Percentiles rank a stretch among this genome's conserved stretches.
Evolutionary conservation across 2,329 filamentous ascomycete species (phyloP).

Genomic region (Fusarium fujikuroi): DNA sequence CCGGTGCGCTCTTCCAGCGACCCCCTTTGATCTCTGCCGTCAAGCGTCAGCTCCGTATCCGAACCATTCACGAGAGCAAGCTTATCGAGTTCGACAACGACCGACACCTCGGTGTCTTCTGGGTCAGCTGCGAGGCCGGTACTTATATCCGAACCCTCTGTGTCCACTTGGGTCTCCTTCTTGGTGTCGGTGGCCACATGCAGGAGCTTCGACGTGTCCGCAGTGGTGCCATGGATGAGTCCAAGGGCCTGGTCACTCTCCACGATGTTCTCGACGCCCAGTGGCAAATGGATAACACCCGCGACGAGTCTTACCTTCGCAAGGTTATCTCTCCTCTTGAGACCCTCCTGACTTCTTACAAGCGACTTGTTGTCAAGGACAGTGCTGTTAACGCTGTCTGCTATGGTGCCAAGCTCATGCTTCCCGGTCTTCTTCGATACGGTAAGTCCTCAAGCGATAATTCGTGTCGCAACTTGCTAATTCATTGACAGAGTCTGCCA

Average conservation of each 20-base stretch:
- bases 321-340: constrained; percentile 93
- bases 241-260: constrained; percentile 87
- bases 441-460: constrained; percentile 62
- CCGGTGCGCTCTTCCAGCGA: constrained; percentile 90
- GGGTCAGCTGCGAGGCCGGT: constrained; percentile 97
- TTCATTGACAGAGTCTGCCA: constrained; percentile 74
- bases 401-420: constrained; percentile 99
- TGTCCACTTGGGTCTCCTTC: constrained; percentile 83
- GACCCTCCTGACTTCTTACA: constrained; percentile 91
- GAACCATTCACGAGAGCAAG: constrained; percentile 98
- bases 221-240: constrained; percentile 94
- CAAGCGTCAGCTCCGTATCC: constrained; percentile 97
- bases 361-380: constrained; percentile 96
- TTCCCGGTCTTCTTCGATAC: constrained; percentile 93
- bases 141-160: constrained; percentile 99
- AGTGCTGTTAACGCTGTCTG: constrained; percentile 89
- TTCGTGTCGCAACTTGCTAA: constrained; percentile 41
- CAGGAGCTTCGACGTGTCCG: constrained; percentile 95
- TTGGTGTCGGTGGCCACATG: constrained; percentile 94
- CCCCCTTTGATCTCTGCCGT: constrained; percentile 97
- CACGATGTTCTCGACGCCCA: constrained; percentile 91
- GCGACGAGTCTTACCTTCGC: constrained; percentile 92
- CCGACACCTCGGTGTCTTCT: constrained; percentile 96
- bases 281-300: constrained; percentile 94
- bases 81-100: constrained; percentile 98